phyloP scores from a whole-genome alignment of 306 rosid genomes.

The Lathyrus aphaca region DNA sequence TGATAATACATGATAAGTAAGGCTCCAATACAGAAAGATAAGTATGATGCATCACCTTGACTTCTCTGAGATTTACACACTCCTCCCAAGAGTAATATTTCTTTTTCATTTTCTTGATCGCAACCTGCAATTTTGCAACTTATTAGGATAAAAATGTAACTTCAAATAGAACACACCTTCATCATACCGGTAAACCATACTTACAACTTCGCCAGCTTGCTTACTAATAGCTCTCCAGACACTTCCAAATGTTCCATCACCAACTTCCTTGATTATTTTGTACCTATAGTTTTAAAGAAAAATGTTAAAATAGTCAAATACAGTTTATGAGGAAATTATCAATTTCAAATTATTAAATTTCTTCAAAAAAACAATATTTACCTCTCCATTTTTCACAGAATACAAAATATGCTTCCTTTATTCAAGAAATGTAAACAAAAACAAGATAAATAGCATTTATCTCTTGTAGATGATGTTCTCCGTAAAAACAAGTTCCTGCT shows the following conservation, averaged over 20 bases:
- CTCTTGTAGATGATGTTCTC: constrained; percentile 58
- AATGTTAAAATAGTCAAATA: not conserved
- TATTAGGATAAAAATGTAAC: constrained; percentile 11
- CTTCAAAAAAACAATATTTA: constrained; percentile 32
- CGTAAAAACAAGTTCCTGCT: constrained; percentile 55
- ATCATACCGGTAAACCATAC: constrained; percentile 41
- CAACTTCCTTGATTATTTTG: constrained; percentile 95
- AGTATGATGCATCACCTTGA: constrained; percentile 63
- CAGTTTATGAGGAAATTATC: not conserved
- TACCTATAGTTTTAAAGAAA: constrained; percentile 52
- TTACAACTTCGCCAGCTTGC: constrained; percentile 97
- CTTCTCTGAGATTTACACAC: constrained; percentile 94
- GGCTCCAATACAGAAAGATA: not conserved
- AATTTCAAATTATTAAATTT: constrained; percentile 22
- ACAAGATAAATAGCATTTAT: constrained; percentile 68
- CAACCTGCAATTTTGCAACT: constrained; percentile 63
- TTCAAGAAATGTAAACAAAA: constrained; percentile 61
- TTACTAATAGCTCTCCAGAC: constrained; percentile 95
- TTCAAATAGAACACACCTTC: not conserved
- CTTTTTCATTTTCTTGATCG: constrained; percentile 96
- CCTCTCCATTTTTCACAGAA: constrained; percentile 84
- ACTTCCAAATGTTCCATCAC: constrained; percentile 96
- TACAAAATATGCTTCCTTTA: constrained; percentile 69
- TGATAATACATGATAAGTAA: not conserved
- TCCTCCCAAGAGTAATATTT: constrained; percentile 96